phyloP scores from a whole-genome alignment of 2,329 filamentous ascomycete species.

The Phaeosphaeriaceae sp. region DNA sequence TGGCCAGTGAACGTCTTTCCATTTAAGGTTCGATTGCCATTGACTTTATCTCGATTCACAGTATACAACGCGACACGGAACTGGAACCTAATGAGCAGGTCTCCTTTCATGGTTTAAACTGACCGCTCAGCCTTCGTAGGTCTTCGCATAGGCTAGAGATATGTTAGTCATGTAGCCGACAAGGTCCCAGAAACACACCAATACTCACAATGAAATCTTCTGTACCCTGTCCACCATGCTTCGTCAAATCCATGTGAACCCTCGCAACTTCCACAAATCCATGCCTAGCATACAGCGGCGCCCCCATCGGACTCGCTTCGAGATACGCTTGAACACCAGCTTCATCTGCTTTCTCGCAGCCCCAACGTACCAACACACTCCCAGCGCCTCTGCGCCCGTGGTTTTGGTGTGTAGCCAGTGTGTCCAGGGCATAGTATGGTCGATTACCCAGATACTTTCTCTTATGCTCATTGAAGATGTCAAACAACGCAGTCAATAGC shows the following conservation, averaged over 20 bases:
- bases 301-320: conserved; percentile 43
- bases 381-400: conserved; percentile 44
- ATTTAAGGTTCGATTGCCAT: not conserved
- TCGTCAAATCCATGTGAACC: conserved; percentile 39
- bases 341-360: conserved; percentile 40
- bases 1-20: not conserved
- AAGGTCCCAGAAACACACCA: not conserved
- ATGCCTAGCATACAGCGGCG: conserved; percentile 41
- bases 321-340: conserved; percentile 39
- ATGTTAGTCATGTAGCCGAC: not conserved
- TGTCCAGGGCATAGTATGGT: conserved; percentile 39
- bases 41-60: not conserved
- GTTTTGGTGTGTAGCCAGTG: conserved; percentile 37
- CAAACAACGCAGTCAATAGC: conserved; percentile 27
- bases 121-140: conserved; percentile 11
- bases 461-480: conserved; percentile 32
- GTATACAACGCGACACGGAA: not conserved
- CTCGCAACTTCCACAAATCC: conserved; percentile 37
- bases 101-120: too few relatives aligned
- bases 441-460: conserved; percentile 28
- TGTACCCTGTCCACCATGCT: conserved; percentile 34
- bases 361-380: conserved; percentile 41
- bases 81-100: too few relatives aligned
- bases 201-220: conserved; percentile 41
- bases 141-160: conserved; percentile 20